These are phyloP conservation scores for Phascolomyces articulosus DNA, from an alignment of 371 early-diverging fungal genomes.

Conservation along the genomic window DNA sequence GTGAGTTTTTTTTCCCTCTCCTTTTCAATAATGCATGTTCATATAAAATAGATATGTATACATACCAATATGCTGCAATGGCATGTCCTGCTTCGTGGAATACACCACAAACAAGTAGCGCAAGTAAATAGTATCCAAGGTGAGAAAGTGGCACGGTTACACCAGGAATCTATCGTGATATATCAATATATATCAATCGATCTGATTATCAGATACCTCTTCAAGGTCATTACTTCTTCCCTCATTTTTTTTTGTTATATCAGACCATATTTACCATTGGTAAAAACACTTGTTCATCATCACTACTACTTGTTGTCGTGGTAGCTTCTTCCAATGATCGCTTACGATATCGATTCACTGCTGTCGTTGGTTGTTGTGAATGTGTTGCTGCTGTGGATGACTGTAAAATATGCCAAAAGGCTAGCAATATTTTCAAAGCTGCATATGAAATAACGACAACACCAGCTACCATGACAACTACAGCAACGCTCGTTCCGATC, in stretches of 20 bases:
- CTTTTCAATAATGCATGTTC: no score
- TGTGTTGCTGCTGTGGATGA: neutral
- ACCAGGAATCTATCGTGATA: conserved; percentile 79
- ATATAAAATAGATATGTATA: neutral
- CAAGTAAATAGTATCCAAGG: conserved; percentile 70
- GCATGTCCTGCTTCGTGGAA: conserved; percentile 88
- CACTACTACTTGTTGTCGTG: neutral
- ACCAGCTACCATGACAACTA: conserved; percentile 54
- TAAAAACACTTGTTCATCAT: conserved; percentile 57
- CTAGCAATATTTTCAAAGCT: conserved; percentile 39
- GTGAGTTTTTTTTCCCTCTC: no score
- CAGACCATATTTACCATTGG: conserved; percentile 69
- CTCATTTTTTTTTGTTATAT: neutral
- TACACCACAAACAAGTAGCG: conserved; percentile 67
- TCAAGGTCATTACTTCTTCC: neutral
- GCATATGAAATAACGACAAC: conserved; percentile 56
- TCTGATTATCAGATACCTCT: conserved; percentile 1
- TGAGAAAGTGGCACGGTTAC: conserved; percentile 79
- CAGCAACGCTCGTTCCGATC: conserved; percentile 54
- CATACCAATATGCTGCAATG: conserved; percentile 65
- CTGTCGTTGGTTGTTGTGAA: neutral
- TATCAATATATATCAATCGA: no score
- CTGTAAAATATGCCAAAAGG: conserved; percentile 13
- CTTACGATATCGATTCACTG: conserved; percentile 2
- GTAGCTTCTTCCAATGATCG: conserved; percentile 17